Conservation (phyloP, 106 monocot species). For the Dendrobium chrysotoxum region DNA sequence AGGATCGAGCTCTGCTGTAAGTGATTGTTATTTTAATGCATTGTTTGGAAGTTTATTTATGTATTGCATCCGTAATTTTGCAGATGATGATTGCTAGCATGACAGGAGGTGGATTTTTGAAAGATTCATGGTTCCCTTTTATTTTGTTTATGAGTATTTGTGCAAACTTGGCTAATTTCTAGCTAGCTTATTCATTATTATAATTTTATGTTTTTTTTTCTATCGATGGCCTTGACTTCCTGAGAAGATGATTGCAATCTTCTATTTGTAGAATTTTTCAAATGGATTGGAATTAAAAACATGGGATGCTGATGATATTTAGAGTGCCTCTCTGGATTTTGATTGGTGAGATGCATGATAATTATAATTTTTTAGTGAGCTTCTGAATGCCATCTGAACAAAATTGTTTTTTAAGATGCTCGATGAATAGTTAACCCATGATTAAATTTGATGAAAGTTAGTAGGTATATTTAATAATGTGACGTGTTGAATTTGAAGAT, state of each 20-base stretch:
- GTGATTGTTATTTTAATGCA: background rate
- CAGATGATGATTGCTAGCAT: background rate
- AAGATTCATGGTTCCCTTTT: background rate
- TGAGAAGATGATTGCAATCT: background rate
- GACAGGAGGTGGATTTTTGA: no score
- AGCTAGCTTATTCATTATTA: background rate
- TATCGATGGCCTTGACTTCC: background rate
- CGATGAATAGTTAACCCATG: background rate
- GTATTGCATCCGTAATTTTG: background rate
- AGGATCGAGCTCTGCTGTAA: slow-evolving; percentile 16
- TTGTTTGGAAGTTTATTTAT: background rate
- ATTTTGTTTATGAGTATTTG: background rate
- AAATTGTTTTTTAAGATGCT: background rate
- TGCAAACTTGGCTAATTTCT: background rate
- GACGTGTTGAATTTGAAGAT: background rate
- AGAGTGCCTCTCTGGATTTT: background rate
- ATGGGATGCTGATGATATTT: background rate
- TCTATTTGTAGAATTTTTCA: background rate
- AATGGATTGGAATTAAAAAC: background rate
- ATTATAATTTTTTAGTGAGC: background rate
- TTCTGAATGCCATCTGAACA: background rate
- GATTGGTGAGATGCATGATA: background rate
- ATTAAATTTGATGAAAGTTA: no score
- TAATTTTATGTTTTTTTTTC: background rate
- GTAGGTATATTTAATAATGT: background rate